Conservation (phyloP, 129 eudicot genomes). For the Erigeron canadensis region DNA sequence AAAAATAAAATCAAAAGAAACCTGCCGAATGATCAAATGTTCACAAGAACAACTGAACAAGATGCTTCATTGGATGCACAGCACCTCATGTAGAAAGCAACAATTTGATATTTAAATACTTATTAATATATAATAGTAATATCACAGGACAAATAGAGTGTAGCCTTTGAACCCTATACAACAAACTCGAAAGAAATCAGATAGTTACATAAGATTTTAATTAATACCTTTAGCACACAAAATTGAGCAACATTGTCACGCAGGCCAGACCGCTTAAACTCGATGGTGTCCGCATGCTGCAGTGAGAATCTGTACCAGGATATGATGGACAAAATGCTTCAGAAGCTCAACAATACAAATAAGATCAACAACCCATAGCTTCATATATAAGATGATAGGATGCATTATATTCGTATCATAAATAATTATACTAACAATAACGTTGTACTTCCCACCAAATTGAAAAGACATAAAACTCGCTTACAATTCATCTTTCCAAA, state of each 20-base stretch:
- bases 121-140: background rate
- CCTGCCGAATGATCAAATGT: background rate
- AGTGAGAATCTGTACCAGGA: constrained; percentile 58
- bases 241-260: constrained; percentile 88
- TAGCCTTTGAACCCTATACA: background rate
- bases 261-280: constrained; percentile 72
- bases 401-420: constrained; percentile 1
- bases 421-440: background rate
- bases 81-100: background rate
- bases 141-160: background rate
- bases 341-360: background rate
- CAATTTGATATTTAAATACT: background rate
- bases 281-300: constrained; percentile 62
- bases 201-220: background rate
- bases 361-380: constrained; percentile 10
- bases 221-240: constrained; percentile 78
- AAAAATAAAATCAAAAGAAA: constrained; percentile 4
- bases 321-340: constrained; percentile 4
- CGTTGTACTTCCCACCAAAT: background rate
- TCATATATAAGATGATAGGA: background rate
- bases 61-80: constrained; percentile 15
- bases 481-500: constrained; percentile 73
- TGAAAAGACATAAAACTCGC: constrained; percentile 19
- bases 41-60: background rate
- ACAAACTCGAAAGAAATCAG: no score